Percentiles rank a stretch among this genome's conserved stretches.
phyloP scores from a whole-genome alignment of 306 rosid genomes.

The Abrus pulchellus region DNA sequence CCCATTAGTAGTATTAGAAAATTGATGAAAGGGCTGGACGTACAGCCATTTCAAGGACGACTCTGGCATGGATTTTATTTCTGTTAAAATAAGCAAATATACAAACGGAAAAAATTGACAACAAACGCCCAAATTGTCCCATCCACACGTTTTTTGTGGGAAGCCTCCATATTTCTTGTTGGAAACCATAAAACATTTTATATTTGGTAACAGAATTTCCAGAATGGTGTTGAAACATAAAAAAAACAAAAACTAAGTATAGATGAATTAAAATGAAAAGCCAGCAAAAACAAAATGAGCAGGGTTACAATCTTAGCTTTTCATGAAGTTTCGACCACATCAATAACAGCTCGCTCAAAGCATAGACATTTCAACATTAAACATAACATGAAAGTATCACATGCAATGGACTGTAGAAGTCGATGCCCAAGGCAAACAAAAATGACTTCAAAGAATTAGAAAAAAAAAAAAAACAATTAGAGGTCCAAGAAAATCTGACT shows the following conservation, averaged over 20 bases:
- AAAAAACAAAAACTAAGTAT: not conserved
- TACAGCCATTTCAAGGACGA: conserved; percentile 56
- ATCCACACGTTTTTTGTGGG: not conserved
- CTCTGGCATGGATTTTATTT: conserved; percentile 48
- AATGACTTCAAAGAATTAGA: not conserved
- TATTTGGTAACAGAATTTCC: conserved; percentile 5
- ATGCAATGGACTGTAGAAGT: conserved; percentile 2
- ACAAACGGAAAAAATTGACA: conserved; percentile 30
- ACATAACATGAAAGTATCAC: not conserved
- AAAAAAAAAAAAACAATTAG: not conserved
- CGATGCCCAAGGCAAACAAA: conserved; percentile 10
- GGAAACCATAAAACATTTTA: conserved; percentile 23
- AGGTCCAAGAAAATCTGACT: conserved; percentile 12
- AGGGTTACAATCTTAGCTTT: not conserved
- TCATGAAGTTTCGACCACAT: not conserved
- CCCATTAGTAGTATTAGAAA: conserved; percentile 52
- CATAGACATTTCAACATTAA: not conserved
- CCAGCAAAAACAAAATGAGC: conserved; percentile 24
- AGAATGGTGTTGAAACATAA: conserved; percentile 25
- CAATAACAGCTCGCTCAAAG: conserved; percentile 20
- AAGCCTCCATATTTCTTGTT: conserved; percentile 8
- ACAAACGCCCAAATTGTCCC: conserved; percentile 30
- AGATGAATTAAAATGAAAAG: conserved; percentile 14
- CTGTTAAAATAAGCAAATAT: conserved; percentile 40
- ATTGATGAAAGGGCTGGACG: conserved; percentile 46